Evolutionary conservation across 306 rosid species (phyloP).

Genomic region (Cyamopsis tetragonoloba): DNA sequence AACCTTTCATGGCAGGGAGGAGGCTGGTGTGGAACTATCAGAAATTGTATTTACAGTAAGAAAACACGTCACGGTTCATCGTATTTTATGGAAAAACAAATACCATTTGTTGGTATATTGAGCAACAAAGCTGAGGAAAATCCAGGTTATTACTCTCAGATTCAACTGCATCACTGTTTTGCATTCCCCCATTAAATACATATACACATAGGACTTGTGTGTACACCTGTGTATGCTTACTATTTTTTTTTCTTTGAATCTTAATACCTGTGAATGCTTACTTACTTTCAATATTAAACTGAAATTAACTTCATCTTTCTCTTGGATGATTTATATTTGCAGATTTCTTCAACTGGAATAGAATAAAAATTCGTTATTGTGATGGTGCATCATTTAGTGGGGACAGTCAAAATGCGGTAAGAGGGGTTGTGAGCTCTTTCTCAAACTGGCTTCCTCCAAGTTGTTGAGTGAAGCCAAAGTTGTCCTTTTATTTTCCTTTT

Average conservation of each 20-base stretch:
- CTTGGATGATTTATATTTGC: constrained; percentile 26
- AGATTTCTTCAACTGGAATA: constrained; percentile 87
- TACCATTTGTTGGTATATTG: constrained; percentile 74
- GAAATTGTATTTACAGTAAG: constrained; percentile 65
- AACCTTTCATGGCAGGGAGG: constrained; percentile 58
- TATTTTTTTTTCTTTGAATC: too few relatives aligned
- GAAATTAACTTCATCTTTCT: neutral
- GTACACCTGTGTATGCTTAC: neutral
- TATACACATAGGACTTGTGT: neutral
- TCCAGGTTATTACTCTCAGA: constrained; percentile 48
- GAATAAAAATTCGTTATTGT: constrained; percentile 83
- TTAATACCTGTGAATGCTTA: neutral
- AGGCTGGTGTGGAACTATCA: constrained; percentile 79
- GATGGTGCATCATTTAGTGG: constrained; percentile 94
- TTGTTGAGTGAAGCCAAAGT: neutral
- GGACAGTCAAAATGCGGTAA: constrained; percentile 58
- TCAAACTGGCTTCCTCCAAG: neutral
- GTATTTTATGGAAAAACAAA: constrained; percentile 61
- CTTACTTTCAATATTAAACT: constrained; percentile 5
- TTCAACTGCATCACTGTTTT: neutral
- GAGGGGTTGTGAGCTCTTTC: neutral
- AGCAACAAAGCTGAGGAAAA: constrained; percentile 71
- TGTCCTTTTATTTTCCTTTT: neutral
- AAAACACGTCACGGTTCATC: constrained; percentile 88
- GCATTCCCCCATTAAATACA: neutral